Evolutionary conservation across 225 moss, liverwort and hornwort genomes (phyloP), one percentile per base, ranked within the genome.

Genomic region (Lunularia cruciata): DNA sequence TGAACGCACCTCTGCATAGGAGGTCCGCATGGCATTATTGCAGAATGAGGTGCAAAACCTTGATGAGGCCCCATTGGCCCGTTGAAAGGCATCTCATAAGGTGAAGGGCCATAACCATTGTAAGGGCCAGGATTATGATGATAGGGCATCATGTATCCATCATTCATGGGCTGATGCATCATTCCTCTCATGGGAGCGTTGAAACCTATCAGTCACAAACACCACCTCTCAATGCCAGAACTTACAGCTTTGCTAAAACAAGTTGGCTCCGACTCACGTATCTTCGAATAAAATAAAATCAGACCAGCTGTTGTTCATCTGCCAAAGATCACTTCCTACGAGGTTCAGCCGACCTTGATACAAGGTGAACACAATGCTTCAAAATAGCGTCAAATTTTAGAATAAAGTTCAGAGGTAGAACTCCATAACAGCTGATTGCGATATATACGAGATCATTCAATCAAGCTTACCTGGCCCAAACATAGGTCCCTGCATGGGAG

Each of bases 401-500:
- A 6, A 43, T 1, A 43, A 43, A 43, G 43, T 6, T 43, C 12
- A 43, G 16, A 43, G 11, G 43, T 16, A 43, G 12, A 1, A 1
- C 1, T 10, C 43, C 43, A 11, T 10, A 43, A 11, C 43, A 3
- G 43, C 12, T 43, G 1, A 43, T 2, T 11, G 43, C 12, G 16
- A 43, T 43, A n/a, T n/a, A n/a, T n/a, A n/a, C n/a, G n/a, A n/a
- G n/a, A n/a, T n/a, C n/a, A n/a, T n/a, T n/a, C n/a, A n/a, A n/a
- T n/a, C n/a, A n/a, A 42, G 14, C 30, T 30, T 77, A 82, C 82
- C 78, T 78, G 82, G 78, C 7, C 72, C 78, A 60, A 83, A 83
- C 82, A 83, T 75, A 58, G 82, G 82, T 47, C 82, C 75, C 57
- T 83, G 82, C 82, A 83, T 78, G 7, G 78, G 45, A 42, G 67